These are phyloP conservation scores for Firmiana major DNA, from an alignment of 345 rosid species.

Conservation along the genomic window DNA sequence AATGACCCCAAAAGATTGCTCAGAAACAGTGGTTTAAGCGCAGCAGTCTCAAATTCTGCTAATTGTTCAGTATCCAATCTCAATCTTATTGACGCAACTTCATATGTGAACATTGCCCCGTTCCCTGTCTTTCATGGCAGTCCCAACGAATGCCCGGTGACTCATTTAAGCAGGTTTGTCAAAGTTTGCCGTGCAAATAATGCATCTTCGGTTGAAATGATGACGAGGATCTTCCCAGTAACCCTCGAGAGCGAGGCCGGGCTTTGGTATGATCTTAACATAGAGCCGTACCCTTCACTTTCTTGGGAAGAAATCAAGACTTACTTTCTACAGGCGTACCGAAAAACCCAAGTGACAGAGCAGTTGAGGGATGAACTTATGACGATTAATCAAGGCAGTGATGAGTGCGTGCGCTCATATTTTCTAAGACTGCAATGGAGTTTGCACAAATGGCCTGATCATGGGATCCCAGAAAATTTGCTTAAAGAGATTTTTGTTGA, in stretches of 20 bases:
- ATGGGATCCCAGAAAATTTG: conserved; percentile 24
- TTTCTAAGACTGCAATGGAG: conserved; percentile 37
- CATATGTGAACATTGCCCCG: conserved; percentile 32
- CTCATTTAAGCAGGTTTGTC: conserved; percentile 34
- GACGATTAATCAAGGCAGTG: conserved; percentile 24
- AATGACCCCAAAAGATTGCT: neutral
- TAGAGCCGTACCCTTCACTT: conserved; percentile 34
- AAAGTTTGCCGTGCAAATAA: conserved; percentile 44
- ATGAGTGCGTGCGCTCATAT: conserved; percentile 34
- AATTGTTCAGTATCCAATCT: neutral
- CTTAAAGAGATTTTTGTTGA: conserved; percentile 30
- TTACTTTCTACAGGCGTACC: conserved; percentile 34
- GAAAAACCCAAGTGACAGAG: conserved; percentile 14
- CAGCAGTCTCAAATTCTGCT: neutral
- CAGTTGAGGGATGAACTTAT: conserved; percentile 23
- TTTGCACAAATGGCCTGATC: conserved; percentile 28
- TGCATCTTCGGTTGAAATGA: conserved; percentile 12
- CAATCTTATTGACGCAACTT: neutral
- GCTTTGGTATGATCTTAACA: conserved; percentile 38
- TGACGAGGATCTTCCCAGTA: conserved; percentile 38
- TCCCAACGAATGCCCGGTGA: conserved; percentile 24
- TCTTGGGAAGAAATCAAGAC: conserved; percentile 33
- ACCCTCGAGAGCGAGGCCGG: conserved; percentile 40
- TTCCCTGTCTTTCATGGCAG: conserved; percentile 31
- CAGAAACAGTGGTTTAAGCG: neutral